Evolutionary conservation across 768 basidiomycete genomes (phyloP).

Genomic region (Trametes meyenii): DNA sequence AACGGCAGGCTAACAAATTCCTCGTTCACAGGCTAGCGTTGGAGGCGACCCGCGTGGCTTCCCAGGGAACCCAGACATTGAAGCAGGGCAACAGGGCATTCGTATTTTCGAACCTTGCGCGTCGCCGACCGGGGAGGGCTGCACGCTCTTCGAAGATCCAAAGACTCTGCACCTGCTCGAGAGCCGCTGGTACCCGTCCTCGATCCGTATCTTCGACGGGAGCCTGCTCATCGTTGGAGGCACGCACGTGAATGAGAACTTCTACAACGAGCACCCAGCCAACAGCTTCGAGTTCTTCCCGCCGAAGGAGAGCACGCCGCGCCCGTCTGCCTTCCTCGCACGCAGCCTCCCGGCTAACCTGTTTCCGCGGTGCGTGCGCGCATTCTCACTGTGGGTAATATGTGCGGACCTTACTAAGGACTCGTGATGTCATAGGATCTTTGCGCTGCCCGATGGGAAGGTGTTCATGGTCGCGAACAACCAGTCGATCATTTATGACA

Average conservation of each 20-base stretch:
- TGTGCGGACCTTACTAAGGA: conserved; percentile 41
- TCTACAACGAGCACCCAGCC: conserved; percentile 78
- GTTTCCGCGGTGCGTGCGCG: conserved; percentile 61
- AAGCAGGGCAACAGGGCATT: conserved; percentile 78
- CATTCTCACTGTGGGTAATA: conserved; percentile 56
- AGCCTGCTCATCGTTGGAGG: conserved; percentile 84
- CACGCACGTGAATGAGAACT: conserved; percentile 81
- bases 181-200: conserved; percentile 81
- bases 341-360: conserved; percentile 31
- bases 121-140: conserved; percentile 48
- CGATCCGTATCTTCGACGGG: conserved; percentile 68
- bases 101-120: conserved; percentile 74
- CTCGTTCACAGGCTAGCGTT: conserved; percentile 51
- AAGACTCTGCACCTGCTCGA: conserved; percentile 67
- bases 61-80: conserved; percentile 60
- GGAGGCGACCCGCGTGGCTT: conserved; percentile 82
- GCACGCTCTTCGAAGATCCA: conserved; percentile 69
- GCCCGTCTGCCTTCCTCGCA: conserved; percentile 36
- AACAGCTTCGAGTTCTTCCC: conserved; percentile 85
- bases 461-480: conserved; percentile 79
- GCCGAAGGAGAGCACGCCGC: conserved; percentile 54
- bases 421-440: conserved; percentile 68
- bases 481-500: conserved; percentile 81
- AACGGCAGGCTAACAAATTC: conserved; percentile 19
- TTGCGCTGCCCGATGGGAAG: conserved; percentile 67